Conservation (phyloP, 106 monocot species). For the Dendrobium catenatum region DNA sequence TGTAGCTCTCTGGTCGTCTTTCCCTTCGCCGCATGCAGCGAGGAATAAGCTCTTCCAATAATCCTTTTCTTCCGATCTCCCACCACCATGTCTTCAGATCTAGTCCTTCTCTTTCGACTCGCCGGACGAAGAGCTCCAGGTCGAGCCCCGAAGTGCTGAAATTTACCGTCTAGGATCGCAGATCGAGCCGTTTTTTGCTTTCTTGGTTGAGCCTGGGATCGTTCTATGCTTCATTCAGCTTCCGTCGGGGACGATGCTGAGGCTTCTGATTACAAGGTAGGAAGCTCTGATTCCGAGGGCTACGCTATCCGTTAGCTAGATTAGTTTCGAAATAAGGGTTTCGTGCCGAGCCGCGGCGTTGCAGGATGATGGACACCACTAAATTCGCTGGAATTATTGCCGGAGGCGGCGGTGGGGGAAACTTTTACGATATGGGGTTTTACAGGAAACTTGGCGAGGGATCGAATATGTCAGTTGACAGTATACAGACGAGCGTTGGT, state of each 20-base stretch:
- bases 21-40: not conserved
- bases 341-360: not conserved
- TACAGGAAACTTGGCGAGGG: conserved; percentile 54
- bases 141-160: not conserved
- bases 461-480: conserved; percentile 59
- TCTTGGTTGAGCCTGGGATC: not conserved
- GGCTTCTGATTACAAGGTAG: not conserved
- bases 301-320: not conserved
- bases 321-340: not conserved
- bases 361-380: conserved; percentile 32
- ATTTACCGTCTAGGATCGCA: not conserved
- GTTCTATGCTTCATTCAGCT: not conserved
- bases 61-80: not conserved
- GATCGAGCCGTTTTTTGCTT: not conserved
- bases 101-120: not conserved
- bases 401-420: not conserved
- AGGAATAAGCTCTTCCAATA: not conserved
- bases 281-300: conserved; percentile 2
- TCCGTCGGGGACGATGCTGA: not conserved
- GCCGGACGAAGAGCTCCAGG: not conserved
- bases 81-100: not conserved
- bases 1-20: not conserved
- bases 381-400: conserved; percentile 31
- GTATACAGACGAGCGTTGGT: conserved; percentile 18
- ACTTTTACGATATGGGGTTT: conserved; percentile 38